Percentiles rank a stretch among this genome's conserved stretches.
Evolutionary conservation across 1,284 basidiomycete genomes (phyloP).

Genomic region (Athelia sp.): DNA sequence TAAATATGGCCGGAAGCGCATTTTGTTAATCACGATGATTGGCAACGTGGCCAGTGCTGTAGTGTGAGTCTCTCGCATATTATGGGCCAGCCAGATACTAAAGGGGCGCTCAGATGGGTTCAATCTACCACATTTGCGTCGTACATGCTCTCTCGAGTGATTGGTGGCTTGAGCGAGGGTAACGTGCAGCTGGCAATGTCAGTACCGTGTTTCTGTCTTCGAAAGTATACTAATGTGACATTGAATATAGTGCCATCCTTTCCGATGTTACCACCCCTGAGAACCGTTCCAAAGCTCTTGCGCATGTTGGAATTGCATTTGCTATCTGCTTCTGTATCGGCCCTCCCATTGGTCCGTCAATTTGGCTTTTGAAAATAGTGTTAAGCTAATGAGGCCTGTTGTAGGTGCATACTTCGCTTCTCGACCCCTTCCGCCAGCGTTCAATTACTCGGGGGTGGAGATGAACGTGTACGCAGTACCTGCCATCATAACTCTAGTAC

Average conservation of each 20-base stretch:
- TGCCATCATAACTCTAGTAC: constrained; percentile 70
- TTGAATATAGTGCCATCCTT: constrained; percentile 67
- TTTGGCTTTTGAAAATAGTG: not conserved
- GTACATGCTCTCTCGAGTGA: constrained; percentile 83
- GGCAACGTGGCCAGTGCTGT: constrained; percentile 87
- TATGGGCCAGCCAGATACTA: not conserved
- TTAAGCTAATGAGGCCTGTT: not conserved
- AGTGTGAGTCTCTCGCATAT: constrained; percentile 46
- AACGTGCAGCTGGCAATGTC: constrained; percentile 81
- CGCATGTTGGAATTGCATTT: constrained; percentile 90
- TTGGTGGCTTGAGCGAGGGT: constrained; percentile 87
- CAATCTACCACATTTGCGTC: constrained; percentile 82
- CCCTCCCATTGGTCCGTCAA: constrained; percentile 54
- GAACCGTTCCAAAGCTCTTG: constrained; percentile 79
- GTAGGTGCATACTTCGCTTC: constrained; percentile 74
- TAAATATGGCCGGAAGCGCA: constrained; percentile 77
- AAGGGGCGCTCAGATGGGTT: constrained; percentile 61
- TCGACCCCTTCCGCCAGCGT: constrained; percentile 52
- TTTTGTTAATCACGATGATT: constrained; percentile 81
- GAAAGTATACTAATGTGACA: constrained; percentile 2
- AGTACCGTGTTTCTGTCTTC: constrained; percentile 19
- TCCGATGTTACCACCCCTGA: constrained; percentile 80
- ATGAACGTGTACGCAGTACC: constrained; percentile 85
- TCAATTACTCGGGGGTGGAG: constrained; percentile 55
- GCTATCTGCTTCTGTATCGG: constrained; percentile 88